Conservation (phyloP, 257 asterid species). For the Anisodus acutangulus region DNA sequence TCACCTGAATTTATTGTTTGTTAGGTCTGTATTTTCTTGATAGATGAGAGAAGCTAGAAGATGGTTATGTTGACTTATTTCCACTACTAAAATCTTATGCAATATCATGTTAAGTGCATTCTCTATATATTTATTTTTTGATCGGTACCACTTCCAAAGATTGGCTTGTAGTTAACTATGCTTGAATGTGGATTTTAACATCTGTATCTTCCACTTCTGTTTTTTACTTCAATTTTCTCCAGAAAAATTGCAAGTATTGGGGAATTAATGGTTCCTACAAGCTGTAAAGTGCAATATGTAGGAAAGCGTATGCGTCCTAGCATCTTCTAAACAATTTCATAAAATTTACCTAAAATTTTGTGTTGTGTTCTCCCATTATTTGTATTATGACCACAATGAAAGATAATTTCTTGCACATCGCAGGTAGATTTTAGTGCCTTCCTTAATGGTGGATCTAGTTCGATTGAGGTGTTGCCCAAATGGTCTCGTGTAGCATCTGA, state of each 20-base stretch:
- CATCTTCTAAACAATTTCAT: background rate
- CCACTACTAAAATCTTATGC: background rate
- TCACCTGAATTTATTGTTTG: background rate
- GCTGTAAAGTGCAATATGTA: background rate
- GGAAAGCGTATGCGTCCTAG: background rate
- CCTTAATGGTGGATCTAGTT: slow-evolving; percentile 52
- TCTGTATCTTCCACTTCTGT: background rate
- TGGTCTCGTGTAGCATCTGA: slow-evolving; percentile 48
- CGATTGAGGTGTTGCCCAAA: slow-evolving; percentile 44
- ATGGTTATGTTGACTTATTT: background rate
- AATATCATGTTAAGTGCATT: background rate
- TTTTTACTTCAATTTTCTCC: background rate
- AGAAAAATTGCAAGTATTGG: background rate
- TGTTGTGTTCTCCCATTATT: background rate
- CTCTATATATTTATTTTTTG: slow-evolving; percentile 15
- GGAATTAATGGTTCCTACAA: background rate
- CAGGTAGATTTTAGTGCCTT: slow-evolving; percentile 73
- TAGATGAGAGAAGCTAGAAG: slow-evolving; percentile 22
- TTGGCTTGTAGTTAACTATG: slow-evolving; percentile 12
- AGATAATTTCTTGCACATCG: slow-evolving; percentile 22
- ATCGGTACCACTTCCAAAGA: background rate
- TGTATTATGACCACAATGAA: background rate
- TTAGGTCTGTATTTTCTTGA: background rate
- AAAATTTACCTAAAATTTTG: background rate
- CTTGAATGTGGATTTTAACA: background rate